A percentile compares a stretch with the other conserved stretches of the same genome.
Evolutionary conservation across 805 yeast species (phyloP).

Genomic region (Lipomyces orientalis): DNA sequence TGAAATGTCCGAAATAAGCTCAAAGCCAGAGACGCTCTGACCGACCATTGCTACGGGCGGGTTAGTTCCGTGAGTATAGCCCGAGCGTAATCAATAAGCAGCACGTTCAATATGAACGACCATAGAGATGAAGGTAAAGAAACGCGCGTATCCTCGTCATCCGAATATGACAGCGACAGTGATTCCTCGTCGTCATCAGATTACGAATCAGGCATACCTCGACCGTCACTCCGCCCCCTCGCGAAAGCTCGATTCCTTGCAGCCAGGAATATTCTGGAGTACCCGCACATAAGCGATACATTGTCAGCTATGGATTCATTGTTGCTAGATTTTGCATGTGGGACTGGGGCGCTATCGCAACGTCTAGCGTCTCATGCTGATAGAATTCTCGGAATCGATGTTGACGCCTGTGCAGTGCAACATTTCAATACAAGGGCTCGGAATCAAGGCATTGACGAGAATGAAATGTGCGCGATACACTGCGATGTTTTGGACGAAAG

Average conservation of each 20-base stretch:
- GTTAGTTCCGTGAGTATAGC: neutral
- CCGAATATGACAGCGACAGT: constrained; percentile 5
- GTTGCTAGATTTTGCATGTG: constrained; percentile 33
- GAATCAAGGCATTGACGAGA: constrained; percentile 26
- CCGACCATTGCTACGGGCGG: neutral
- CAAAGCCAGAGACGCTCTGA: neutral
- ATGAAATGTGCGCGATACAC: constrained; percentile 21
- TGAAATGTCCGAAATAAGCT: neutral
- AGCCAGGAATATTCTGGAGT: constrained; percentile 8
- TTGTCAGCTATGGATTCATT: neutral
- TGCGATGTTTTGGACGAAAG: constrained; percentile 14
- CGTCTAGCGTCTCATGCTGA: constrained; percentile 17
- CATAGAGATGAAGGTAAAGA: neutral
- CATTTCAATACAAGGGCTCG: constrained; percentile 20
- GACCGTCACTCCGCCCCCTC: constrained; percentile 3
- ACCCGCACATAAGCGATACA: neutral
- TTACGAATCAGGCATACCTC: constrained; percentile 1
- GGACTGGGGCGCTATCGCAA: constrained; percentile 34
- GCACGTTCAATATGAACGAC: neutral
- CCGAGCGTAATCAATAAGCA: neutral
- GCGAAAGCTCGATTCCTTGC: constrained; percentile 15
- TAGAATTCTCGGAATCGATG: constrained; percentile 26
- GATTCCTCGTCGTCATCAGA: constrained; percentile 5
- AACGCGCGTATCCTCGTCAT: neutral
- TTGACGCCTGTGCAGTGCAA: constrained; percentile 14